These are phyloP conservation scores for Solanum verrucosum DNA, from an alignment of 257 asterid genomes.

Conservation along the genomic window DNA sequence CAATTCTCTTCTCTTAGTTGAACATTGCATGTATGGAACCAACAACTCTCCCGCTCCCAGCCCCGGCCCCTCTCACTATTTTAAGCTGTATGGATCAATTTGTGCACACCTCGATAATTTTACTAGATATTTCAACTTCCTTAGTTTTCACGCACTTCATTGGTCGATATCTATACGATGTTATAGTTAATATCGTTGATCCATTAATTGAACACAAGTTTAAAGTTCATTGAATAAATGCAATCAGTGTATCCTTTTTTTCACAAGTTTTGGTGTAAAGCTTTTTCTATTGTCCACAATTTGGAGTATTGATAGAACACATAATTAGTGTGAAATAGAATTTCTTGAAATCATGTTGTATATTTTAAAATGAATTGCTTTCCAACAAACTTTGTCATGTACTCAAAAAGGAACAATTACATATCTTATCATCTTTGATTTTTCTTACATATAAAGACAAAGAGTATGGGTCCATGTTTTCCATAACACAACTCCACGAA, in stretches of 20 bases:
- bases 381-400: neutral
- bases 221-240: neutral
- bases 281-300: neutral
- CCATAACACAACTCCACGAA: neutral
- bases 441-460: neutral
- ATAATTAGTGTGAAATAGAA: neutral
- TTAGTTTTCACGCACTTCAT: neutral
- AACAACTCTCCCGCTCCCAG: neutral
- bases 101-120: neutral
- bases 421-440: neutral
- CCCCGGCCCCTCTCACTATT: too few species aligned
- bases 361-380: neutral
- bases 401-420: neutral
- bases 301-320: neutral
- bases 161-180: neutral
- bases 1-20: neutral
- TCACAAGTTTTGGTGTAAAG: neutral
- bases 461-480: neutral
- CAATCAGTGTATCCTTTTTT: neutral
- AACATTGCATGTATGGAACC: neutral
- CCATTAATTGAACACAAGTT: neutral
- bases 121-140: neutral
- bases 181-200: neutral
- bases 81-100: neutral
- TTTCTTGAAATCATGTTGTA: neutral